Percentiles rank a stretch among this genome's conserved stretches.
phyloP scores from a whole-genome alignment of 495 filamentous ascomycete genomes.

The Penicillium bialowiezense region DNA sequence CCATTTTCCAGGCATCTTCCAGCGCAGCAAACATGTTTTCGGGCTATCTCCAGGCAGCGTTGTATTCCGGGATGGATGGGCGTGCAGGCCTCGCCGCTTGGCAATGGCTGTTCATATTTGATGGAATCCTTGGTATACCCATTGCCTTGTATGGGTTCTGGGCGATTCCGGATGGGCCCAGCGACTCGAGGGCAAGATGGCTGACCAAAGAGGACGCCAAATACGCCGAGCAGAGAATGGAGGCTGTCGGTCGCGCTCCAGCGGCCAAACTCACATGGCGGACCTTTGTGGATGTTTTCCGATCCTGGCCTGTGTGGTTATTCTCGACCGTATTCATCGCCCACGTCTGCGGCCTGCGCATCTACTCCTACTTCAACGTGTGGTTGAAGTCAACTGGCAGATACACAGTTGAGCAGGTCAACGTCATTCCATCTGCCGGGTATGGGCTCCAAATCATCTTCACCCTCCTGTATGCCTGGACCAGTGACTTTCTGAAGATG shows the following conservation, averaged over 20 bases:
- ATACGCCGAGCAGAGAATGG: slow-evolving; percentile 34
- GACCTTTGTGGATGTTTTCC: slow-evolving; percentile 8
- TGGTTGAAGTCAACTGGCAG: slow-evolving; percentile 36
- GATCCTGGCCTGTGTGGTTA: slow-evolving; percentile 17
- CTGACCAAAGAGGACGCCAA: slow-evolving; percentile 24
- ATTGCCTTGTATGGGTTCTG: slow-evolving; percentile 23
- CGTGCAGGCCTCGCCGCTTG: slow-evolving; percentile 31
- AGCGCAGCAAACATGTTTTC: slow-evolving; percentile 42
- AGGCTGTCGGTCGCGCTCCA: slow-evolving; percentile 38
- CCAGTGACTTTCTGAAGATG: slow-evolving; percentile 11
- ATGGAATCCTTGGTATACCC: slow-evolving; percentile 45
- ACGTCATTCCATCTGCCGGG: slow-evolving; percentile 38
- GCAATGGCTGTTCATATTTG: slow-evolving; percentile 49
- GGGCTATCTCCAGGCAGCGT: slow-evolving; percentile 47
- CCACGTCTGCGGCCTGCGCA: slow-evolving; percentile 16
- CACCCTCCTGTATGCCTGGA: slow-evolving; percentile 25
- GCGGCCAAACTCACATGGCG: slow-evolving; percentile 13
- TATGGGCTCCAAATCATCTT: slow-evolving; percentile 19
- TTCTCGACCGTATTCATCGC: slow-evolving; percentile 12
- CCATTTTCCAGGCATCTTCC: slow-evolving; percentile 32
- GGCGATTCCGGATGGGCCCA: slow-evolving; percentile 26
- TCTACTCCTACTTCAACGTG: slow-evolving; percentile 31
- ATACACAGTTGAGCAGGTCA: slow-evolving; percentile 40
- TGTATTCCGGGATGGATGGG: slow-evolving; percentile 42
- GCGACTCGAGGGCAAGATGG: slow-evolving; percentile 23